These are phyloP conservation scores for Mayamaea pseudoterrestris DNA, from an alignment of 108 stramenopile species.

Conservation along the genomic window DNA sequence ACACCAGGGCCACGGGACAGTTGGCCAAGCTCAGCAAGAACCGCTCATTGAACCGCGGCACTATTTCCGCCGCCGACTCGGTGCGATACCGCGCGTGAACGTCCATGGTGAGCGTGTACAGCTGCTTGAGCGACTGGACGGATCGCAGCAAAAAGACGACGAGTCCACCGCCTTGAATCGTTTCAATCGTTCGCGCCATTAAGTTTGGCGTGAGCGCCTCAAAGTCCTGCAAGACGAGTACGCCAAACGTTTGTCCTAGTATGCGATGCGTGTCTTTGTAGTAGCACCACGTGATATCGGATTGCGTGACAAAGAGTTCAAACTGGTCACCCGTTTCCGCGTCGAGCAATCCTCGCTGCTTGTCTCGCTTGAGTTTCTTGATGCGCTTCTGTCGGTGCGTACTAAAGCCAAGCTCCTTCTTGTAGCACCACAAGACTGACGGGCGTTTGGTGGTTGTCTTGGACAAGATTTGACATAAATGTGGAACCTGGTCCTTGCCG, in stretches of 20 bases:
- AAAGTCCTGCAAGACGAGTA: constrained; percentile 97
- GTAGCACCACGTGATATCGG: constrained; percentile 97
- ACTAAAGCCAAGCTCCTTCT: constrained; percentile 97
- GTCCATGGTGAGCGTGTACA: constrained; percentile 98
- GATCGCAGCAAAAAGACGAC: constrained; percentile 88
- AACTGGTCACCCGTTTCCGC: constrained; percentile 59
- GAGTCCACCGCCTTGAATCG: constrained; percentile 94
- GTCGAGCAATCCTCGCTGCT: constrained; percentile 57
- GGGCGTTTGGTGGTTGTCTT: constrained; percentile 70
- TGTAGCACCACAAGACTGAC: constrained; percentile 98
- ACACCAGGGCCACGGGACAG: constrained; percentile 84
- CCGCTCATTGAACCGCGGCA: constrained; percentile 98
- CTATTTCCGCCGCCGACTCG: constrained; percentile 71
- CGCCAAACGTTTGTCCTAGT: constrained; percentile 91
- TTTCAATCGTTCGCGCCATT: constrained; percentile 97
- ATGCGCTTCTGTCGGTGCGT: constrained; percentile 90
- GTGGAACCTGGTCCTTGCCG: constrained; percentile 97
- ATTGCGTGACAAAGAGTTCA: constrained; percentile 92
- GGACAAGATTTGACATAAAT: constrained; percentile 87
- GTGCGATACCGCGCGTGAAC: constrained; percentile 95
- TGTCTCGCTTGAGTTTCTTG: constrained; percentile 90
- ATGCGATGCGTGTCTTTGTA: constrained; percentile 96
- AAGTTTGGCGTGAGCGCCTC: constrained; percentile 98
- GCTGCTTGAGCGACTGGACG: constrained; percentile 90
- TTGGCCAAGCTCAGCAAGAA: constrained; percentile 90